These are phyloP conservation scores for Capsicum baccatum DNA, from an alignment of 257 asterid species.

Conservation along the genomic window DNA sequence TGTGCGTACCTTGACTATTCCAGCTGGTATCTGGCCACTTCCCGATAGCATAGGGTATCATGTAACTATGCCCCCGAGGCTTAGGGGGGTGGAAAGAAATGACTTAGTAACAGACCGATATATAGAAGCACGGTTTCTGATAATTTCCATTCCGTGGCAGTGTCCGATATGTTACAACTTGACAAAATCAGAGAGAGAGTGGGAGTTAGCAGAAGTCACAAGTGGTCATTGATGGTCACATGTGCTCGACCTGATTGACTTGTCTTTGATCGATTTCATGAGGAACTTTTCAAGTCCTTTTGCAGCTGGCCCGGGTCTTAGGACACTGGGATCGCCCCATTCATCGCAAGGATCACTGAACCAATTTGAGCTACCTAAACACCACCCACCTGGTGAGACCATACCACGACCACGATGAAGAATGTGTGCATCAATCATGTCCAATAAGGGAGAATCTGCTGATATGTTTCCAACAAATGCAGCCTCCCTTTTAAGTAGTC, in stretches of 20 bases:
- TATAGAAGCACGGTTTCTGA: background rate
- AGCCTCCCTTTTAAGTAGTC: slow-evolving; percentile 38
- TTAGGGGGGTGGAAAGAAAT: background rate
- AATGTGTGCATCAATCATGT: slow-evolving; percentile 44
- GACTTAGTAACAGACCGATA: background rate
- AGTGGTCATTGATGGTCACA: slow-evolving; percentile 28
- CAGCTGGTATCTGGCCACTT: background rate
- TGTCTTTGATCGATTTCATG: slow-evolving; percentile 31
- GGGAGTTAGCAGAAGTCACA: background rate
- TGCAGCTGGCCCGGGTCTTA: slow-evolving; percentile 49
- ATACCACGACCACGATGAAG: slow-evolving; percentile 38
- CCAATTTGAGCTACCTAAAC: slow-evolving; percentile 46
- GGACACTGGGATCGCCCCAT: slow-evolving; percentile 44
- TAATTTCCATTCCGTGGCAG: background rate
- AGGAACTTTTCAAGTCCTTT: slow-evolving; percentile 44
- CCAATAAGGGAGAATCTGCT: slow-evolving; percentile 38
- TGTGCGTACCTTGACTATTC: background rate
- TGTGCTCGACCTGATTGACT: slow-evolving; percentile 28
- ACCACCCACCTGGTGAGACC: slow-evolving; percentile 54
- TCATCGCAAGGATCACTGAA: slow-evolving; percentile 42
- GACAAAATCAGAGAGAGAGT: background rate
- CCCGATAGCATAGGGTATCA: background rate
- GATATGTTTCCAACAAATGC: slow-evolving; percentile 45
- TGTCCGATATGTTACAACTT: background rate
- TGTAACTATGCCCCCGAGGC: background rate